A percentile compares a stretch with the other conserved stretches of the same genome.
These are phyloP conservation scores for Fusarium buxicola DNA, from an alignment of 2,329 filamentous ascomycete species.

Conservation along the genomic window DNA sequence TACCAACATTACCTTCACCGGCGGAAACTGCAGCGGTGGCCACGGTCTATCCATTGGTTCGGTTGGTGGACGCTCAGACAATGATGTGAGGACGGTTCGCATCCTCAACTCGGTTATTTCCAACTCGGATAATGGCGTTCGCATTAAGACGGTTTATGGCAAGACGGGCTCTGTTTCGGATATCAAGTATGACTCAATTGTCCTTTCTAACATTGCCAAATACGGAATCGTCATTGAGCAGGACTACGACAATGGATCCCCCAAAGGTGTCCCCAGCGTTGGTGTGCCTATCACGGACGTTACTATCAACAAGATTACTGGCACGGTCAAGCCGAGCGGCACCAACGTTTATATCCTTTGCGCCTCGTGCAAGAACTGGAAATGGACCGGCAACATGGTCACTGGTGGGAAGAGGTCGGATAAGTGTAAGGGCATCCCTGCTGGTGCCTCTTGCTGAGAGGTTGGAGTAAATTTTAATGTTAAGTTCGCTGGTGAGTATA, in stretches of 20 bases:
- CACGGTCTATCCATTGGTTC: conserved; percentile 59
- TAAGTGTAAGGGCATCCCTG: conserved; percentile 46
- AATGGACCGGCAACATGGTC: conserved; percentile 60
- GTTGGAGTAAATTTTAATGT: background rate
- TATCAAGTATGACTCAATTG: conserved; percentile 58
- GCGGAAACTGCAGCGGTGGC: conserved; percentile 57
- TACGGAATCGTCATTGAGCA: conserved; percentile 56
- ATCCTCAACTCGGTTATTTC: conserved; percentile 62
- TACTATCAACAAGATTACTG: conserved; percentile 57
- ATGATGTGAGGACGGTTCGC: conserved; percentile 63
- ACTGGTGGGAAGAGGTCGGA: conserved; percentile 61
- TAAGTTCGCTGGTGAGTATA: too few relatives aligned
- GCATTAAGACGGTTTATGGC: conserved; percentile 62
- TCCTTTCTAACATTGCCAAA: conserved; percentile 55
- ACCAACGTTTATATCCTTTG: conserved; percentile 65
- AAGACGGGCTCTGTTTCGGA: conserved; percentile 58
- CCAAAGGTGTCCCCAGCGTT: conserved; percentile 57
- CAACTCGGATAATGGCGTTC: conserved; percentile 65
- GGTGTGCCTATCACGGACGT: conserved; percentile 67
- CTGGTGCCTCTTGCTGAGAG: conserved; percentile 40
- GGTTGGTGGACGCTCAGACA: conserved; percentile 62
- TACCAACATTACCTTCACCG: conserved; percentile 59
- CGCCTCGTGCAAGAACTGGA: conserved; percentile 63
- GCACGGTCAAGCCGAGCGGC: conserved; percentile 54
- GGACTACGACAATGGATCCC: conserved; percentile 62